These are phyloP conservation scores for Penicillium macrosclerotiorum DNA, from an alignment of 495 filamentous ascomycete genomes.

Conservation along the genomic window DNA sequence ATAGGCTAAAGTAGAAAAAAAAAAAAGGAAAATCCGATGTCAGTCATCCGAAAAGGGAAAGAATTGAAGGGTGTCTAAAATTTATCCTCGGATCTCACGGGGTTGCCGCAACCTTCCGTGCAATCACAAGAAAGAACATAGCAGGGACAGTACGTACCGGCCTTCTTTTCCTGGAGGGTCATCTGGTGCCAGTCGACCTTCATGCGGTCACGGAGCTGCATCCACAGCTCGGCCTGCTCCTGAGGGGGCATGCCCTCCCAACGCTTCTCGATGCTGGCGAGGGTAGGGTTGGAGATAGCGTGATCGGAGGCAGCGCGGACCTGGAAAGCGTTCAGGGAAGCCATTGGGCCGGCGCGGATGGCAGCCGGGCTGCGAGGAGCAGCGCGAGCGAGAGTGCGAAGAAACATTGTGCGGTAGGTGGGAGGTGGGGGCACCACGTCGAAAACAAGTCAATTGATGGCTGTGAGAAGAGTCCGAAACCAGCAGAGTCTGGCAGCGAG, in stretches of 20 bases:
- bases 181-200: slow-evolving; percentile 94
- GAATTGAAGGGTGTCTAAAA: not conserved
- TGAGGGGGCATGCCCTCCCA: slow-evolving; percentile 96
- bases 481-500: slow-evolving; percentile 10
- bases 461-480: slow-evolving; percentile 22
- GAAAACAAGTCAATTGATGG: slow-evolving; percentile 31
- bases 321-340: slow-evolving; percentile 50
- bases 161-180: slow-evolving; percentile 96
- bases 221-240: slow-evolving; percentile 99
- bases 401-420: slow-evolving; percentile 48
- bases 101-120: slow-evolving; percentile 6
- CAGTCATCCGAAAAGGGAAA: slow-evolving; percentile 17
- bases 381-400: slow-evolving; percentile 46
- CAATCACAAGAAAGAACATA: not conserved
- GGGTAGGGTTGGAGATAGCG: slow-evolving; percentile 94
- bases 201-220: slow-evolving; percentile 95
- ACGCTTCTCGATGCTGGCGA: slow-evolving; percentile 98
- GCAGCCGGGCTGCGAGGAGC: slow-evolving; percentile 46
- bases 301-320: slow-evolving; percentile 68
- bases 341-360: slow-evolving; percentile 41
- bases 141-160: slow-evolving; percentile 66
- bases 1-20: slow-evolving; percentile 65
- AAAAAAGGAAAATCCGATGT: slow-evolving; percentile 11
- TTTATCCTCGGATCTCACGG: slow-evolving; percentile 22
- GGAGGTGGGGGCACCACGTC: slow-evolving; percentile 33